These are phyloP conservation scores for Oxalis stricta DNA, from an alignment of 441 rosid genomes.

Conservation along the genomic window DNA sequence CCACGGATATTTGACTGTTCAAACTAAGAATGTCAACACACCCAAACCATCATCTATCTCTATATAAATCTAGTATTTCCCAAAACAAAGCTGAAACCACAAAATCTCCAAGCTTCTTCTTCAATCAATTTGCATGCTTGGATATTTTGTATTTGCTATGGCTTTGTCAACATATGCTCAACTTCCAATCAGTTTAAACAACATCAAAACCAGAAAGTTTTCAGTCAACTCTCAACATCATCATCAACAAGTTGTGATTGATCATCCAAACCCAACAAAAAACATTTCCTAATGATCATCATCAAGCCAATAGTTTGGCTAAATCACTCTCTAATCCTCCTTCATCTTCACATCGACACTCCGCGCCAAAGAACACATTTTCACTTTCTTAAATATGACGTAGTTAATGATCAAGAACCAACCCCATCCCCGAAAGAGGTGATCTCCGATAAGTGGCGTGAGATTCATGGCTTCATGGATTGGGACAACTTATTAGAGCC, in stretches of 20 bases:
- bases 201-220: background rate
- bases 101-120: no score
- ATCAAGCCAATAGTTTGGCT: background rate
- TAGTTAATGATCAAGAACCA: background rate
- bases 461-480: slow-evolving; percentile 18
- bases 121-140: no score
- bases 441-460: slow-evolving; percentile 17
- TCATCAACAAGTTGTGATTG: background rate
- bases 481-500: slow-evolving; percentile 27
- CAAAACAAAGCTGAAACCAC: no score
- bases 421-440: slow-evolving; percentile 20
- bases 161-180: slow-evolving; percentile 1
- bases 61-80: no score
- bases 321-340: slow-evolving; percentile 7
- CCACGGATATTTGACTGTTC: no score
- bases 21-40: no score
- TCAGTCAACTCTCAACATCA: background rate
- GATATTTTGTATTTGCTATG: no score
- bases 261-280: slow-evolving; percentile 5
- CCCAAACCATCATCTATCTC: no score
- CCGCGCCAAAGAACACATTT: slow-evolving; percentile 2
- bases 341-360: slow-evolving; percentile 9
- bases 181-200: background rate
- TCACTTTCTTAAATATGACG: background rate
- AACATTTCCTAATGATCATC: no score